Conservation (phyloP, 2,329 filamentous ascomycete species). For the Gyromitra esculenta region DNA sequence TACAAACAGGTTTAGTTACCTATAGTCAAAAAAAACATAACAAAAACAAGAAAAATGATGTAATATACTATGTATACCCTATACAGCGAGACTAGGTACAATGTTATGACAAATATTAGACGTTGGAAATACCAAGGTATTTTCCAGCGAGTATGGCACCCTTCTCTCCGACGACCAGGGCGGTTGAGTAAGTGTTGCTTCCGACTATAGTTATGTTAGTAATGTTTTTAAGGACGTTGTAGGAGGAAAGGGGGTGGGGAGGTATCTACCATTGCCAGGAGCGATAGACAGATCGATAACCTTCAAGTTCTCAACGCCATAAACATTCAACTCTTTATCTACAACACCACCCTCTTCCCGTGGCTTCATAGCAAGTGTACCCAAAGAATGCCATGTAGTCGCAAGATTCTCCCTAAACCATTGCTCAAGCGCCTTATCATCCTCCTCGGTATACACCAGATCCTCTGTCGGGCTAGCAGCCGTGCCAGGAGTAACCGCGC, state of each 20-base stretch:
- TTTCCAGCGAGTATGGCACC: constrained; percentile 59
- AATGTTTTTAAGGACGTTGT: neutral
- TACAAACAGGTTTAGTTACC: too few species aligned
- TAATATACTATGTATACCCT: too few species aligned
- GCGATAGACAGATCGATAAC: constrained; percentile 59
- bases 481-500: constrained; percentile 50
- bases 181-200: constrained; percentile 64
- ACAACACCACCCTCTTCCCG: constrained; percentile 63
- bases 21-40: neutral
- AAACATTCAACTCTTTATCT: constrained; percentile 62
- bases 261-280: constrained; percentile 54
- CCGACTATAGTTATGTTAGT: constrained; percentile 57
- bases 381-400: constrained; percentile 64
- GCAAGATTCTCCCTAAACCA: constrained; percentile 61
- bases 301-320: constrained; percentile 62
- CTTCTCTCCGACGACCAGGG: constrained; percentile 64
- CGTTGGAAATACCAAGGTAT: constrained; percentile 56
- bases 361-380: constrained; percentile 64
- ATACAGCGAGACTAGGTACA: too few species aligned
- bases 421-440: constrained; percentile 64
- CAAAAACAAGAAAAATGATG: neutral
- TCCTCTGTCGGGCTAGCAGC: constrained; percentile 57
- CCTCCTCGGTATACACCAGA: constrained; percentile 64
- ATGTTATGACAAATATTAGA: neutral
- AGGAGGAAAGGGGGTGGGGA: neutral